These are phyloP conservation scores for Hibiscus syriacus DNA, from an alignment of 345 rosid genomes.

Conservation along the genomic window DNA sequence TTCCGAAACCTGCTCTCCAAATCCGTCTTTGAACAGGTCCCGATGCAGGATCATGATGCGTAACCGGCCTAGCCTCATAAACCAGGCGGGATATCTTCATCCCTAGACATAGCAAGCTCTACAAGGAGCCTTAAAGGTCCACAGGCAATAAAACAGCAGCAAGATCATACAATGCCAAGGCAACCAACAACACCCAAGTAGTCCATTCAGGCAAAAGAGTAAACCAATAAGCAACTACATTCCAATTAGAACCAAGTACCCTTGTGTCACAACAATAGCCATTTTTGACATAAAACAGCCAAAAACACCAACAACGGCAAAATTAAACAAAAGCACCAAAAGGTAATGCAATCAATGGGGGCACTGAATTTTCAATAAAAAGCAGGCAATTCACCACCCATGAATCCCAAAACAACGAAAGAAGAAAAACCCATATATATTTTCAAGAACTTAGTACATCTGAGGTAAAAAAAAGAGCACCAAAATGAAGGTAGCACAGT, in stretches of 20 bases:
- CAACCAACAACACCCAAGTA: constrained; percentile 79
- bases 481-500: constrained; percentile 69
- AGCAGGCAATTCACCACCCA: constrained; percentile 77
- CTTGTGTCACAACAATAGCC: constrained; percentile 80
- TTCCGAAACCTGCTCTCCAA: constrained; percentile 56
- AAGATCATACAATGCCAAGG: constrained; percentile 76
- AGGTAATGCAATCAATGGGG: constrained; percentile 56
- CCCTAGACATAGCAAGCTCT: constrained; percentile 92
- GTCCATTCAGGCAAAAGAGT: constrained; percentile 93
- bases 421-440: constrained; percentile 82
- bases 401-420: constrained; percentile 63
- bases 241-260: constrained; percentile 76
- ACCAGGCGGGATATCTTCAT: constrained; percentile 91
- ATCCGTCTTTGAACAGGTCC: constrained; percentile 44
- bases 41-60: constrained; percentile 25
- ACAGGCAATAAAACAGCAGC: constrained; percentile 90
- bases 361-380: constrained; percentile 41
- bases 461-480: constrained; percentile 80
- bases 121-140: constrained; percentile 85
- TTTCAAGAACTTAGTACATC: constrained; percentile 69
- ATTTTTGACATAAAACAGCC: constrained; percentile 79
- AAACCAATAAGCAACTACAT: constrained; percentile 89
- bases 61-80: constrained; percentile 82
- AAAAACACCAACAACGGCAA: constrained; percentile 79
- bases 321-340: constrained; percentile 50